A percentile compares a stretch with the other conserved stretches of the same genome.
Conservation (phyloP, 75 land plant species). For the Larix kaempferi region DNA sequence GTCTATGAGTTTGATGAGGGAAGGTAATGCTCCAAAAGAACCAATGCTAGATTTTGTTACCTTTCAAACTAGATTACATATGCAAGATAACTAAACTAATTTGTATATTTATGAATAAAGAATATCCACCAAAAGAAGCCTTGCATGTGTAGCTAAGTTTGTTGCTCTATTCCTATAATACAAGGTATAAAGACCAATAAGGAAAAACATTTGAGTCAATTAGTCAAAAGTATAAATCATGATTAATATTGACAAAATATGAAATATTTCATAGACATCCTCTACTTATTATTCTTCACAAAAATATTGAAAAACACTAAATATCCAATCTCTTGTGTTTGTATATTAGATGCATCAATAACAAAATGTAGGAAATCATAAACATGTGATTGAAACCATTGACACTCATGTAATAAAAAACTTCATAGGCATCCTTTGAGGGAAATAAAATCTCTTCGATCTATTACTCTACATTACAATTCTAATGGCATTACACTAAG, state of each 20-base stretch:
- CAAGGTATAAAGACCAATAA: too few relatives aligned
- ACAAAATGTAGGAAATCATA: conserved; percentile 17
- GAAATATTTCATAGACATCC: too few relatives aligned
- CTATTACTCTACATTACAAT: conserved; percentile 14
- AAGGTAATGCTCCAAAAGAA: conserved; percentile 55
- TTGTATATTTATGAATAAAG: conserved; percentile 19
- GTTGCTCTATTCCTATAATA: conserved; percentile 41
- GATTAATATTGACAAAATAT: too few relatives aligned
- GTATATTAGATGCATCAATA: conserved; percentile 9
- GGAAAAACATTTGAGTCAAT: too few relatives aligned
- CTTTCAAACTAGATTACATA: conserved; percentile 29
- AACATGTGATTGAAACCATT: conserved; percentile 20
- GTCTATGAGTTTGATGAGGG: conserved; percentile 40
- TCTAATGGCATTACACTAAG: conserved; percentile 10
- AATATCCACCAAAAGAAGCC: conserved; percentile 22
- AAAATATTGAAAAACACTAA: conserved; percentile 18
- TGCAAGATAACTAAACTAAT: conserved; percentile 28
- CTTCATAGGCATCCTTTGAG: conserved; percentile 24
- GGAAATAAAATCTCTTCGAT: conserved; percentile 22
- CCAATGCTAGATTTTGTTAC: conserved; percentile 48
- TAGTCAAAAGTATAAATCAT: too few relatives aligned
- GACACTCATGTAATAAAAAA: conserved; percentile 18
- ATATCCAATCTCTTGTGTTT: conserved; percentile 21
- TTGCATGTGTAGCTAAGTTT: conserved; percentile 26
- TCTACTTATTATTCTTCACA: conserved; percentile 31